Evolutionary conservation across 164 flowering plant genomes (phyloP).

Genomic region (Pachysandra terminalis): DNA sequence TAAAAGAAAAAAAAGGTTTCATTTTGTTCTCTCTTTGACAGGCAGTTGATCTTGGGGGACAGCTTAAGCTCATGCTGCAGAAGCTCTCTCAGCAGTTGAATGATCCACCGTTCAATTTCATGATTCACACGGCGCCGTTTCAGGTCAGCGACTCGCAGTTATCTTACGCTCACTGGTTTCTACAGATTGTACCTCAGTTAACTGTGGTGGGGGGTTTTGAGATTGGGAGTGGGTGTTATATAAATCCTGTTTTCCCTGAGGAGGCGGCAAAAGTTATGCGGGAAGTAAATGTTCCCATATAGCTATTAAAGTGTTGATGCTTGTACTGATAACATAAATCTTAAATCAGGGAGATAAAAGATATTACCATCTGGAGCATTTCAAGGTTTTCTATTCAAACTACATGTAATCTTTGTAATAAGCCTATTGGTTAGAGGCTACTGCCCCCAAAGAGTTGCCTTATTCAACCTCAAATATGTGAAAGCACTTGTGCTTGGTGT

Average conservation of each 20-base stretch:
- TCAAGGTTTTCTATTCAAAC: too few relatives aligned
- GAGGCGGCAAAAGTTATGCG: constrained; percentile 83
- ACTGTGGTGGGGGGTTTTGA: constrained; percentile 74
- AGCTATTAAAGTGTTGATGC: background rate
- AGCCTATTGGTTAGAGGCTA: too few relatives aligned
- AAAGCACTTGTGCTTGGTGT: too few relatives aligned
- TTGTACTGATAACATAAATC: background rate
- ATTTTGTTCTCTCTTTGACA: constrained; percentile 20
- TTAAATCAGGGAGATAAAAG: background rate
- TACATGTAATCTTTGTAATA: too few relatives aligned
- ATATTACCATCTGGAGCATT: too few relatives aligned
- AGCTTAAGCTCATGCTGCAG: constrained; percentile 65
- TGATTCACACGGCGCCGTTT: constrained; percentile 83
- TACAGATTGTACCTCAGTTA: constrained; percentile 87
- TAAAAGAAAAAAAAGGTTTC: too few relatives aligned
- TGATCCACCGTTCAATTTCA: constrained; percentile 84
- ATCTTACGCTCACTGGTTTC: constrained; percentile 66
- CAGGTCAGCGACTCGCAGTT: constrained; percentile 25
- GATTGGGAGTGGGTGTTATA: constrained; percentile 82
- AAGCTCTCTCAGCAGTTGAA: constrained; percentile 77
- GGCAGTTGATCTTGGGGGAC: constrained; percentile 80
- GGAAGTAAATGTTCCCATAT: constrained; percentile 43
- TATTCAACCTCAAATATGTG: too few relatives aligned
- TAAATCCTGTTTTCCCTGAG: constrained; percentile 92
- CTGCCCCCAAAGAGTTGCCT: too few relatives aligned